These are phyloP conservation scores for Crithidia mellificae DNA, from an alignment of 208 protist species.

Conservation along the genomic window DNA sequence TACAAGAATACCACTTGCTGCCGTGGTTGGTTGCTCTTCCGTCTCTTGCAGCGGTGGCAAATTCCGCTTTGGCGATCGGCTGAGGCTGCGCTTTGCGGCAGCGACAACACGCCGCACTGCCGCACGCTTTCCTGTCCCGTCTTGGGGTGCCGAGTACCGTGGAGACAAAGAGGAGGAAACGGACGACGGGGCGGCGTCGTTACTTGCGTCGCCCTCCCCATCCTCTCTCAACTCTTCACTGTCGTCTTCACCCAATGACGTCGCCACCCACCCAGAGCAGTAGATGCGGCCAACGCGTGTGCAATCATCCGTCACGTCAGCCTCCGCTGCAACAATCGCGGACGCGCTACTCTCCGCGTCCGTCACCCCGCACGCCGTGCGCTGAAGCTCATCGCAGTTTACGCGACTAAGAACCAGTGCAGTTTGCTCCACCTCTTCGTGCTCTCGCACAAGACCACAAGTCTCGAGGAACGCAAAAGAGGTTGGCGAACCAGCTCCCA, in stretches of 20 bases:
- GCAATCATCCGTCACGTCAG: not conserved
- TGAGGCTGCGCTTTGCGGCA: not conserved
- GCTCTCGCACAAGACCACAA: slow-evolving; percentile 8
- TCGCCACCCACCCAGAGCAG: slow-evolving; percentile 33
- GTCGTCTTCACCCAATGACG: not conserved
- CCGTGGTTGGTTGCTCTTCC: not conserved
- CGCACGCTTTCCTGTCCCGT: not conserved
- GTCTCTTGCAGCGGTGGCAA: not conserved
- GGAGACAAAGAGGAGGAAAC: not conserved
- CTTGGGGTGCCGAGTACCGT: not conserved
- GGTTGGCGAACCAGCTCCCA: not conserved
- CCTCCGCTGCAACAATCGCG: not conserved
- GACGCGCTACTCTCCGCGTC: not conserved
- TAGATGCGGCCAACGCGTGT: slow-evolving; percentile 14
- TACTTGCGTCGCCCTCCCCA: not conserved
- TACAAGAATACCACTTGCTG: slow-evolving; percentile 1
- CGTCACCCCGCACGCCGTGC: not conserved
- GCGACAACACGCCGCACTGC: not conserved
- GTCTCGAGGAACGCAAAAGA: slow-evolving; percentile 26
- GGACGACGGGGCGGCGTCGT: not conserved
- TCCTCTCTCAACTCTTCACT: not conserved
- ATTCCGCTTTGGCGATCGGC: not conserved
- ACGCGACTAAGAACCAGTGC: slow-evolving; percentile 25
- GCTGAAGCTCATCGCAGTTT: slow-evolving; percentile 3
- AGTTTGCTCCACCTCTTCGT: not conserved